Evolutionary conservation across 2,329 filamentous ascomycete genomes (phyloP).

Genomic region (Leptographium wingfieldii): DNA sequence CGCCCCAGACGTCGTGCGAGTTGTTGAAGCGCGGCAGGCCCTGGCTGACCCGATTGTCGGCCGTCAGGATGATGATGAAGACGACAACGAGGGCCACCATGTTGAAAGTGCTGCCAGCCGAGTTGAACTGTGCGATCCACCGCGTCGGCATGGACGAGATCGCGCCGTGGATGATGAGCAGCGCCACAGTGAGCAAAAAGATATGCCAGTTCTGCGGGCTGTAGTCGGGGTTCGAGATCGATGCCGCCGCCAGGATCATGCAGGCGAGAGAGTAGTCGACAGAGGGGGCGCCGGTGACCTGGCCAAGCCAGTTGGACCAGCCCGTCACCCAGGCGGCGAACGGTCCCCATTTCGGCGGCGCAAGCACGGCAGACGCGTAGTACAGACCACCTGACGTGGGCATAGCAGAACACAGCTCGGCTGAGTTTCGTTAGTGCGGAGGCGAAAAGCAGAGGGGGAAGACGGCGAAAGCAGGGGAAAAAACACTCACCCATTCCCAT

Average conservation of each 20-base stretch:
- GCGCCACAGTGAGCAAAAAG: constrained; percentile 52
- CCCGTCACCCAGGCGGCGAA: constrained; percentile 57
- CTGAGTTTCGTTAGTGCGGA: background rate
- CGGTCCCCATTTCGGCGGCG: constrained; percentile 51
- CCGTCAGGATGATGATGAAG: constrained; percentile 55
- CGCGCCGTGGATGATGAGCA: constrained; percentile 54
- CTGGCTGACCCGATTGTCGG: constrained; percentile 38
- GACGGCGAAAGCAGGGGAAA: background rate
- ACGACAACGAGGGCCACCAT: constrained; percentile 53
- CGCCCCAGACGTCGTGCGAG: constrained; percentile 49
- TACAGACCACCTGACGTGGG: constrained; percentile 62
- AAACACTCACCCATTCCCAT: constrained; percentile 41
- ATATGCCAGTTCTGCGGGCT: constrained; percentile 52
- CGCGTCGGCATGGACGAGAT: constrained; percentile 60
- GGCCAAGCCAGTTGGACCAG: constrained; percentile 59
- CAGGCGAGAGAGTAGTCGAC: constrained; percentile 54
- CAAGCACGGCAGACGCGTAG: constrained; percentile 60
- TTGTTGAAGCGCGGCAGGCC: constrained; percentile 20
- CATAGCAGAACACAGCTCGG: constrained; percentile 62
- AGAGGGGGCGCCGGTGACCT: constrained; percentile 52
- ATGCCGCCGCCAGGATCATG: constrained; percentile 59
- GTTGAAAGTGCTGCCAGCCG: constrained; percentile 57
- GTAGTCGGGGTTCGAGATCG: constrained; percentile 55
- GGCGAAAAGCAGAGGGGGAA: background rate
- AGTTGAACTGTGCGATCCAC: constrained; percentile 60